Base-by-base conservation (phyloP, 352 stramenopile genomes). In the Pythium guiyangense region DNA sequence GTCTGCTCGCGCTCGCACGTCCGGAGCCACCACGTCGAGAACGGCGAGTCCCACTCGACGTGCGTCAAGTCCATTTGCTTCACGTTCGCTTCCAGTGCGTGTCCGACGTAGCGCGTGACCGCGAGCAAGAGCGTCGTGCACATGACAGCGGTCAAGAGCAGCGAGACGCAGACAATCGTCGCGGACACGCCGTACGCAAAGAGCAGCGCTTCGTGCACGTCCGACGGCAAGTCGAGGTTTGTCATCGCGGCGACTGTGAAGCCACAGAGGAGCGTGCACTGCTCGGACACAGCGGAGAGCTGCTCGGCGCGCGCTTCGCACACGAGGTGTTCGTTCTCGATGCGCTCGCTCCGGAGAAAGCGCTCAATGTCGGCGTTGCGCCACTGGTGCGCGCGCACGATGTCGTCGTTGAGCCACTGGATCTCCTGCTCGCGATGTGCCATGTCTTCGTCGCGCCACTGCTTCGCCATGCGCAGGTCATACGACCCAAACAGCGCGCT, bases 391-490 rank as follows among this genome's bases (percentile, higher is more conserved):
- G 71, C 79, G 31, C 82, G 79, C 58, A 85, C 69, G 40, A 86
- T 80, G 54, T 88, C 82, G 67, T 92, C 79, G 37, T 88, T 83
- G 50, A 83, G 73, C 79, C 79, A 90, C 62, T 90, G 82, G n/a
- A 83, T 67, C 66, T 90, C 71, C 60, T 90, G 77, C 57, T 88
- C 77, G 6, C 79, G 77, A 56, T 78, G 62, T 10, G 62, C 51
- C 59, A 90, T 74, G 66, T 90, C 79, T 51, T 92, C 82, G 52
- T 86, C 69, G 25, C 82, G 73, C 82, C 82, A 92, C 50, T 87
- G 75, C 64, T 90, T 88, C 49, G 82, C 76, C 52, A 79, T 86
- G 52, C 71, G 69, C 46, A 92, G 68, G 60, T 92, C 79, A 59
- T 92, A 92, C 9, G 82, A 89, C 57, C 82, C 82, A 60, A 92